Percentiles rank a stretch among this genome's conserved stretches.
Conservation (phyloP, 2,329 filamentous ascomycete genomes). For the Fonsecaea pedrosoi region DNA sequence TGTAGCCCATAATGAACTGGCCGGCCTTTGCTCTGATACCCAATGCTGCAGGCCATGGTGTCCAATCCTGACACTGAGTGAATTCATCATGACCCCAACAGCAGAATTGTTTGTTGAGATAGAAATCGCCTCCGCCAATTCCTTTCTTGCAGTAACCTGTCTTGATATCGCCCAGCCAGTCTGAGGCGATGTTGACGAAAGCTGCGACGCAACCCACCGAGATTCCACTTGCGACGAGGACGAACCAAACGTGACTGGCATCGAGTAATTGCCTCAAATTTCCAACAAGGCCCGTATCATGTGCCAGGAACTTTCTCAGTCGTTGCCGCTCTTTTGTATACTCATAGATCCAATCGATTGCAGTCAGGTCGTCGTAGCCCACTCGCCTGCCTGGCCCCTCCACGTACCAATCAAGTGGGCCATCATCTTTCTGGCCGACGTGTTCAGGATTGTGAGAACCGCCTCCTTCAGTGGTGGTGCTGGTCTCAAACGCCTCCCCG, state of each 20-base stretch:
- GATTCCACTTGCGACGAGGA: constrained; percentile 84
- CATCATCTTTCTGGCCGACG: constrained; percentile 48
- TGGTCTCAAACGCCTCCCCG: not conserved
- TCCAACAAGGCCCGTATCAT: constrained; percentile 71
- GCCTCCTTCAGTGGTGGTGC: not conserved
- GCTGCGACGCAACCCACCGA: constrained; percentile 85
- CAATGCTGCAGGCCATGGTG: constrained; percentile 78
- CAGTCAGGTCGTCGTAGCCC: constrained; percentile 93
- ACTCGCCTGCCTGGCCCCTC: constrained; percentile 89
- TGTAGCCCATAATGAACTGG: constrained; percentile 82
- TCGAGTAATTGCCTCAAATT: constrained; percentile 77
- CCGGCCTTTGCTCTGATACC: constrained; percentile 70
- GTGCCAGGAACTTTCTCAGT: constrained; percentile 74
- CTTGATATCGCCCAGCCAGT: constrained; percentile 94
- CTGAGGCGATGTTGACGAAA: constrained; percentile 84
- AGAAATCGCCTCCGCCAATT: constrained; percentile 82
- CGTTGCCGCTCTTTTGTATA: constrained; percentile 95
- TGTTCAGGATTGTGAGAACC: not conserved
- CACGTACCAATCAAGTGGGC: constrained; percentile 76
- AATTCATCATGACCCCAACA: constrained; percentile 87
- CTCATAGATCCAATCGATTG: constrained; percentile 99
- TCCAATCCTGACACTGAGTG: constrained; percentile 85
- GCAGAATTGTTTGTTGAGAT: constrained; percentile 89
- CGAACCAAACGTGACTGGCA: constrained; percentile 87
- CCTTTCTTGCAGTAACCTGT: constrained; percentile 82